A percentile compares a stretch with the other conserved stretches of the same genome.
phyloP scores from a whole-genome alignment of 345 rosid species.

The Cardamine resedifolia region DNA sequence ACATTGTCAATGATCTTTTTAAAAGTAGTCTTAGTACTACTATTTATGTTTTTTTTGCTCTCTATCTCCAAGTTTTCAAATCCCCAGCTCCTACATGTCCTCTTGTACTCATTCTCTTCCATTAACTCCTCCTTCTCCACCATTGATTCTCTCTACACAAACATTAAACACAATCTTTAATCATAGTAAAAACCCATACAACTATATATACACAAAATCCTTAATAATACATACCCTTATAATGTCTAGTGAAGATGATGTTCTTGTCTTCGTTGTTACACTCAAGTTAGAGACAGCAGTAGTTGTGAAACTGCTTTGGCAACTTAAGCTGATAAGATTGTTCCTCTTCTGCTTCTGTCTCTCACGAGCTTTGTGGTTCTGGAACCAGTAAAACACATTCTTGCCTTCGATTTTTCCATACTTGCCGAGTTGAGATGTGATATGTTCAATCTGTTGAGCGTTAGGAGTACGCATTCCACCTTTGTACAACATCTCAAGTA shows the following conservation, averaged over 20 bases:
- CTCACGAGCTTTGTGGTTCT: slow-evolving; percentile 98
- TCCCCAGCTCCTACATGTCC: slow-evolving; percentile 87
- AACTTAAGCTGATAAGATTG: slow-evolving; percentile 50
- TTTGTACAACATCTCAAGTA: slow-evolving; percentile 83
- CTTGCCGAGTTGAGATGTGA: slow-evolving; percentile 74
- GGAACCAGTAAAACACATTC: slow-evolving; percentile 98
- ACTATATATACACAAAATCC: background rate
- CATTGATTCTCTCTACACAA: slow-evolving; percentile 40
- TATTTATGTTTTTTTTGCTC: slow-evolving; percentile 39
- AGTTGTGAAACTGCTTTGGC: slow-evolving; percentile 45
- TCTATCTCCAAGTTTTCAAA: slow-evolving; percentile 67
- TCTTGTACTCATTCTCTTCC: slow-evolving; percentile 73
- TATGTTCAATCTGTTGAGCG: slow-evolving; percentile 89
- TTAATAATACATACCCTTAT: slow-evolving; percentile 41
- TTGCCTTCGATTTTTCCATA: slow-evolving; percentile 97
- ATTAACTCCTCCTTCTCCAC: slow-evolving; percentile 38
- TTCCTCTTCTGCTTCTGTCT: slow-evolving; percentile 92
- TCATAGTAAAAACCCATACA: background rate
- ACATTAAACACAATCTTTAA: background rate
- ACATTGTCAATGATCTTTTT: slow-evolving; percentile 40
- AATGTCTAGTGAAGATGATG: slow-evolving; percentile 50
- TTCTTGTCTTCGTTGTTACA: slow-evolving; percentile 18
- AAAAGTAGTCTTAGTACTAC: slow-evolving; percentile 40
- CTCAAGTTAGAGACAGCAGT: slow-evolving; percentile 25
- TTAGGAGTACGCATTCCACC: slow-evolving; percentile 95